Conservation (phyloP, 306 rosid species). For the Medicago lupulina region DNA sequence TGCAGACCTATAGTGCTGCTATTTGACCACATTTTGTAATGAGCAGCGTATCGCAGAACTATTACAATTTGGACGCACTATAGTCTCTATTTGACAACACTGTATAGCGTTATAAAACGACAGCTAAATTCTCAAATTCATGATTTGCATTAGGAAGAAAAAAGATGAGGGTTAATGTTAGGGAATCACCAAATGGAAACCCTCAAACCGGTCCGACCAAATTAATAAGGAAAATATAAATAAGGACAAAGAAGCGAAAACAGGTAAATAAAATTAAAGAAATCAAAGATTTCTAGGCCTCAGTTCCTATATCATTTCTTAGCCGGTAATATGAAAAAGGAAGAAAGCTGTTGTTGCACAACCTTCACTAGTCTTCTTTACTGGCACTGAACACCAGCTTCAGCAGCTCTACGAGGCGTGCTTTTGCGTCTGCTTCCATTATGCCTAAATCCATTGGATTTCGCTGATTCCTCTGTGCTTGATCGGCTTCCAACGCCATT, state of each 20-base stretch:
- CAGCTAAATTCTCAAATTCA: conserved; percentile 59
- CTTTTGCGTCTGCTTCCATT: conserved; percentile 87
- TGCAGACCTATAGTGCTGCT: no score
- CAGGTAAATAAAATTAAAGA: conserved; percentile 44
- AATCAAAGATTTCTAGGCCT: conserved; percentile 57
- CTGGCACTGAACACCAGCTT: conserved; percentile 92
- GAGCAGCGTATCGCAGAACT: no score
- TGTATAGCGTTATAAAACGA: conserved; percentile 46
- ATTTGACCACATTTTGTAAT: no score
- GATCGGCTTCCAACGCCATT: conserved; percentile 50
- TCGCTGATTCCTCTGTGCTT: conserved; percentile 50
- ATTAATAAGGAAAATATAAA: conserved; percentile 40
- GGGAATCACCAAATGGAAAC: conserved; percentile 48
- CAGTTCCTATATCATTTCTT: conserved; percentile 48
- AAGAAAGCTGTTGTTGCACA: conserved; percentile 46
- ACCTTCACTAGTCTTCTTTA: conserved; percentile 49
- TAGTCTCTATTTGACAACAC: no score
- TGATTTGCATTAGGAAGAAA: conserved; percentile 45
- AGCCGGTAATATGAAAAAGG: conserved; percentile 44
- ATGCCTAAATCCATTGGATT: conserved; percentile 76
- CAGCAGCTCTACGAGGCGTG: conserved; percentile 90
- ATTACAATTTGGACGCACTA: no score
- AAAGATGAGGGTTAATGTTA: conserved; percentile 46
- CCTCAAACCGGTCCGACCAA: conserved; percentile 39
- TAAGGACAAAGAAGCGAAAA: conserved; percentile 48